A percentile compares a stretch with the other conserved stretches of the same genome.
These are phyloP conservation scores for Microthlaspi erraticum DNA, from an alignment of 345 rosid species.

Conservation along the genomic window DNA sequence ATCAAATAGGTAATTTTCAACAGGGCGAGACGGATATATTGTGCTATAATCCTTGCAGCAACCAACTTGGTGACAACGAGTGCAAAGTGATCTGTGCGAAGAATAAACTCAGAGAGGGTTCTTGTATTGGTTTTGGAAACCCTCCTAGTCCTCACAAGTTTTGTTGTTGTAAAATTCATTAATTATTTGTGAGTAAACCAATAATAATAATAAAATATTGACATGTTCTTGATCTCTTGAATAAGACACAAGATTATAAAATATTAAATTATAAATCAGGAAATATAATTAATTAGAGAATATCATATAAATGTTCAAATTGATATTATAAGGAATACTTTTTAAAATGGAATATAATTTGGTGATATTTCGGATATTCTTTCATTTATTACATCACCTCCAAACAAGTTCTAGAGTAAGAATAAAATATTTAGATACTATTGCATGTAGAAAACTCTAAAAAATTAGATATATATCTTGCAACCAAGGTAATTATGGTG, in stretches of 20 bases:
- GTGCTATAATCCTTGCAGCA: constrained; percentile 28
- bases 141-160: neutral
- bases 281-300: no score
- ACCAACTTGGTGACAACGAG: constrained; percentile 14
- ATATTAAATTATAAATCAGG: no score
- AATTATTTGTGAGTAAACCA: neutral
- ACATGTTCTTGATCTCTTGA: neutral
- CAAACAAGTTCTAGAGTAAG: no score
- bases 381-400: no score
- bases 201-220: neutral
- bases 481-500: no score
- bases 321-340: no score
- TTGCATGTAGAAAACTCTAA: no score
- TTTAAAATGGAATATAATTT: no score
- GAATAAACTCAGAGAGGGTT: constrained; percentile 33
- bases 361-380: no score
- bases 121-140: constrained; percentile 24
- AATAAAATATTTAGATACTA: no score
- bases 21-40: neutral
- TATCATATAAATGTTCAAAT: no score
- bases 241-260: neutral
- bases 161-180: constrained; percentile 34
- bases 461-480: no score
- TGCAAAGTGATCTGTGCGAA: constrained; percentile 26
- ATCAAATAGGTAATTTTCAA: constrained; percentile 4